Base-by-base conservation (phyloP, 352 stramenopile genomes). In the Globisporangium acanthophoron region DNA sequence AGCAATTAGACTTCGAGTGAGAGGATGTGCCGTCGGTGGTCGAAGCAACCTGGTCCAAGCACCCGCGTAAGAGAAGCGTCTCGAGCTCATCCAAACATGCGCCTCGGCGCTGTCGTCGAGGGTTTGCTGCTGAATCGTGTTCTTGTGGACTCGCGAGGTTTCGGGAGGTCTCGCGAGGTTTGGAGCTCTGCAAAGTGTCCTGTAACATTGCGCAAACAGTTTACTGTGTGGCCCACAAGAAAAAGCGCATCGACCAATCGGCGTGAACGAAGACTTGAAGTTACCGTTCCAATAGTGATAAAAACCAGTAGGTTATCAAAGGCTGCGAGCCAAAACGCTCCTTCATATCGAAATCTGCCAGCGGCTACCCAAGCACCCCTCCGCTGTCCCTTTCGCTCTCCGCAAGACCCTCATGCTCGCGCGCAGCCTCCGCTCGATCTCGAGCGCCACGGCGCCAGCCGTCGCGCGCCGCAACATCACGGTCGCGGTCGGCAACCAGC, bases 401-500 rank as follows among this genome's bases (percentile, higher is more conserved):
- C 2, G 9, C 24, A 27, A 21, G 4, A n/a, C 6, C 46, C 21
- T 40, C 35, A 63, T 63, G 57, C 57, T 63, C 40, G 57, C 49
- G 35, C 57, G 57, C 50, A 53, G 49, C 20, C 57, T 63, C 29
- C 57, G 57, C 41, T 47, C 57, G 7, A 18, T 63, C 41, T 47
- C 57, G 7, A 35, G 52, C 41, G 31, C 57, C 18, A 13, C 53
- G 21, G 27, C 15, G 33, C 33, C 47, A 7, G 40, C 41, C 3
- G 11, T 53, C 15, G 31, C 49, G 1, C 50, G 51, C n/a, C 57
- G 49, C 41, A 52, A 18, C 31, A 52, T 76, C 53, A 59, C 69
- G 3, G 69, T 76, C n/a, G 65, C 61, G 27, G 52, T 73, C 20
- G 69, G 69, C 65, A 60, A 65, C 40, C 52, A 71, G 20, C 63